These are phyloP conservation scores for Bretschneidera sinensis DNA, from an alignment of 345 rosid species.

Conservation along the genomic window DNA sequence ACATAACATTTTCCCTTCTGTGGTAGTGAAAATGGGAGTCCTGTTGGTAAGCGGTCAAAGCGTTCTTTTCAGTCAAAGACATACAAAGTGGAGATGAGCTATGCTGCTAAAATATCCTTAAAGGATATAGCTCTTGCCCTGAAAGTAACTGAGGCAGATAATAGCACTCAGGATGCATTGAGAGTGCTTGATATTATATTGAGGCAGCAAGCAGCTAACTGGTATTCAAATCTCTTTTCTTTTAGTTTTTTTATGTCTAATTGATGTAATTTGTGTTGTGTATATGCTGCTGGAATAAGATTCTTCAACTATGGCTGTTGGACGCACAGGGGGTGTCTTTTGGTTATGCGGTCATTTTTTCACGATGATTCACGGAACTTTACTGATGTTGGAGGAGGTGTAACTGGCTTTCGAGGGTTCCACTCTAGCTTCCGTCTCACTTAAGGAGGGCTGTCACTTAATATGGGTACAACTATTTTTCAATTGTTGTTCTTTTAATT, in stretches of 20 bases:
- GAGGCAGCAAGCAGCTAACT: conserved; percentile 80
- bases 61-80: conserved; percentile 46
- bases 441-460: conserved; percentile 79
- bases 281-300: conserved; percentile 8
- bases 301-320: conserved; percentile 17
- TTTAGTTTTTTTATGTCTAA: conserved; percentile 3
- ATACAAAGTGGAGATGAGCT: conserved; percentile 51
- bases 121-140: conserved; percentile 52
- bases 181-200: conserved; percentile 73
- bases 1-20: conserved; percentile 5
- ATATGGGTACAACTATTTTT: conserved; percentile 55
- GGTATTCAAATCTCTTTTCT: conserved; percentile 30
- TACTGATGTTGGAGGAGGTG: conserved; percentile 69
- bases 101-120: conserved; percentile 56
- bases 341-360: conserved; percentile 86
- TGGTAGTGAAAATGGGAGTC: conserved; percentile 31
- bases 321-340: conserved; percentile 66
- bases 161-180: conserved; percentile 56
- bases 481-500: conserved; percentile 7
- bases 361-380: conserved; percentile 40
- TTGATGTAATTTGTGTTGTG: conserved; percentile 8
- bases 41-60: conserved; percentile 53
- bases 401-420: conserved; percentile 61
- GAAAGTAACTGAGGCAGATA: conserved; percentile 42
- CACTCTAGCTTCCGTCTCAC: conserved; percentile 85